Conservation (phyloP, 306 rosid genomes). For the Albizia julibrissin region DNA sequence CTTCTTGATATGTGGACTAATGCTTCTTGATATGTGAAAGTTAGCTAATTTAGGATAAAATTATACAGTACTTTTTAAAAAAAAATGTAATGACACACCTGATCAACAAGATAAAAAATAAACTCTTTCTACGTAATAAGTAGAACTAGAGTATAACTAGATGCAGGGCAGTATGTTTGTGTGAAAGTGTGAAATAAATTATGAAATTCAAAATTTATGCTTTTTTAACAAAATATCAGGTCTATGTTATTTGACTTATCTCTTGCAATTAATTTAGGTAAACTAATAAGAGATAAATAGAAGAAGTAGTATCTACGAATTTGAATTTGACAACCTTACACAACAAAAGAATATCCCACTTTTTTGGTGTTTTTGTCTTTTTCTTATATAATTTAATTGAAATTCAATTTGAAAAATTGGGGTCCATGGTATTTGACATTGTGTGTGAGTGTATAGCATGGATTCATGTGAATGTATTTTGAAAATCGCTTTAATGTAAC, state of each 20-base stretch:
- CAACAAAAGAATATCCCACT: not conserved
- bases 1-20: too few relatives aligned
- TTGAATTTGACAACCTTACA: not conserved
- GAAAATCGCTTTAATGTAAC: not conserved
- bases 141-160: too few relatives aligned
- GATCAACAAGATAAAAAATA: too few relatives aligned
- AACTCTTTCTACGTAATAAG: too few relatives aligned
- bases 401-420: not conserved
- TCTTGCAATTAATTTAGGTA: not conserved
- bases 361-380: not conserved
- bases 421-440: not conserved
- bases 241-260: not conserved
- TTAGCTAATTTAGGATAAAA: too few relatives aligned
- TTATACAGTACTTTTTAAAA: too few relatives aligned
- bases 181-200: too few relatives aligned
- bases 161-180: too few relatives aligned
- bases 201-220: not conserved
- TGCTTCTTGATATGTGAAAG: too few relatives aligned
- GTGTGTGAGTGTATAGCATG: not conserved
- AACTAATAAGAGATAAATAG: not conserved
- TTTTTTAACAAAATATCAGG: not conserved
- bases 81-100: too few relatives aligned
- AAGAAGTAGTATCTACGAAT: not conserved
- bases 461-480: too few relatives aligned
- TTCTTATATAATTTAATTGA: too few relatives aligned